Evolutionary conservation across 345 rosid genomes (phyloP).

Genomic region (Sonneratia alba): DNA sequence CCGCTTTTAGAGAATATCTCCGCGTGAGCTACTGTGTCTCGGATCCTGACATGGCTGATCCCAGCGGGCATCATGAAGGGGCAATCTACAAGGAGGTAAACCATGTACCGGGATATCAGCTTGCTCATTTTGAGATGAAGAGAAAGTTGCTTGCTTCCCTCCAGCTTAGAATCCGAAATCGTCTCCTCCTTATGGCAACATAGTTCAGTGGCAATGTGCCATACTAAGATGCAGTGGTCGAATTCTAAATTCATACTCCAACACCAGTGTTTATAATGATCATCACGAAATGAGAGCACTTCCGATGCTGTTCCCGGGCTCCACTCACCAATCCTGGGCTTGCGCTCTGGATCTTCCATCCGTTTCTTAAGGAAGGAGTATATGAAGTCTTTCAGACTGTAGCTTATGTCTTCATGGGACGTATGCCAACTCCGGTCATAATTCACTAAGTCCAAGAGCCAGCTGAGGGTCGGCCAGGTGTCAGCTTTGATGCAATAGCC

Average conservation of each 20-base stretch:
- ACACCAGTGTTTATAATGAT: no score
- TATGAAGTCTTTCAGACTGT: neutral
- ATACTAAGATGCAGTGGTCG: conserved; percentile 4
- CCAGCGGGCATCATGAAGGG: conserved; percentile 7
- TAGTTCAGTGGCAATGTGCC: conserved; percentile 5
- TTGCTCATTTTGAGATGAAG: no score
- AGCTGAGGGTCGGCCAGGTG: neutral
- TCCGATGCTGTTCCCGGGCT: no score
- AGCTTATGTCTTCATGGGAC: accelerated
- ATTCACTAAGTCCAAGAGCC: neutral
- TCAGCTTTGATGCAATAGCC: neutral
- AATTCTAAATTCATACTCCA: neutral
- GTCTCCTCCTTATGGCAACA: neutral
- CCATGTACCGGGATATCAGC: conserved; percentile 8
- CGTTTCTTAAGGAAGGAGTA: no score
- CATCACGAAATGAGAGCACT: no score
- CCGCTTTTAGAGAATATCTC: neutral
- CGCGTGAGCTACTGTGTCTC: conserved; percentile 7
- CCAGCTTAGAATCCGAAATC: no score
- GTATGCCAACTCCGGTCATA: conserved; percentile 1
- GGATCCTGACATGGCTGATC: conserved; percentile 2
- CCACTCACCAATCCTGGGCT: no score
- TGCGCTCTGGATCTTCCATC: no score
- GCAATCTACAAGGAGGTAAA: conserved; percentile 4
- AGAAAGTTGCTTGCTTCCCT: no score